Base-by-base conservation (phyloP, 2,329 filamentous ascomycete species). In the Hymenoscyphus fraxineus region DNA sequence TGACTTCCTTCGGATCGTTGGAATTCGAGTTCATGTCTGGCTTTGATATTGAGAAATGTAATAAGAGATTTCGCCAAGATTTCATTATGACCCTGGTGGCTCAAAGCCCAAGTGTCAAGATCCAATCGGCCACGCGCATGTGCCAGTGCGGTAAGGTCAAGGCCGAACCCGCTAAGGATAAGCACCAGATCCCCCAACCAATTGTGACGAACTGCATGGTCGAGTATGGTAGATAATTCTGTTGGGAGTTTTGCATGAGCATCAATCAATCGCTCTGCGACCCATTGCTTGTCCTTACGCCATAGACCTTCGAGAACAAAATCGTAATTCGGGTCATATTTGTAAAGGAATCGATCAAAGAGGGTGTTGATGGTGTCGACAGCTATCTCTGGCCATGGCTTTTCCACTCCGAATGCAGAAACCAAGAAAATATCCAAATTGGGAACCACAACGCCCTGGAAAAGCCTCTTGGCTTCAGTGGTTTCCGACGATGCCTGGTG, bases 291-390 rank as follows among this genome's bases (percentile, higher is more conserved):
- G 74, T 98, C 92, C 74, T 95, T 93, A 70, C 90, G 88, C 93
- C 94, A 98, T 6, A 97, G 80, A 65, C 92, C 93, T 74, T 97
- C 89, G 64, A 99, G 84, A 15, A 97, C 94, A 68, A 97, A 96
- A 69, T 93, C 88, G 75, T 92, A 90, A 63, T 93, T 86, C 4
- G 88, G 83, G 12, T 92, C 87, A 63, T 88, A 85, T 76, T 93
- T 93, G 73, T 88, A 85, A 35, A 97, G 82, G 74, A 96, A 97
- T 12, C 90, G 90, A 60, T 91, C 88, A 71, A 97, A 94, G 1
- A 94, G 80, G 15, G 90, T 90, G 65, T 86, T 88, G 35, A 93
- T 78, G 0, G 91, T 92, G 63, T 93, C 90, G 40, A 88, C 84
- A 32, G 92, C 90, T 77, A 93, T 84, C 0, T 81, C 80, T 6